A percentile compares a stretch with the other conserved stretches of the same genome.
These are phyloP conservation scores for Rhododendron griersonianum DNA, from an alignment of 148 eudicot genomes.

Conservation along the genomic window DNA sequence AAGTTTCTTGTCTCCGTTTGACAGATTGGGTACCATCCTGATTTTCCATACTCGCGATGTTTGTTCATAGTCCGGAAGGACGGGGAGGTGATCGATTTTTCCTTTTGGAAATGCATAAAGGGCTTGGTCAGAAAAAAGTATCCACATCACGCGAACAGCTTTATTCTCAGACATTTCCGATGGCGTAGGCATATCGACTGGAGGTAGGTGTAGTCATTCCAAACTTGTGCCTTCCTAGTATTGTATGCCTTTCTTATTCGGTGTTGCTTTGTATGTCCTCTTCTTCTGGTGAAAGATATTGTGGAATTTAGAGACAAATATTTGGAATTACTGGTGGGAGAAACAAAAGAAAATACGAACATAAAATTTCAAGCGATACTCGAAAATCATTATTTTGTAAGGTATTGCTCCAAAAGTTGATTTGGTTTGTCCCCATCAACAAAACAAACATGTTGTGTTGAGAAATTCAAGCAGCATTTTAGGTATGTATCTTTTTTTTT, in stretches of 20 bases:
- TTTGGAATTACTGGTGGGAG: slow-evolving; percentile 9
- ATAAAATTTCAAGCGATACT: not conserved
- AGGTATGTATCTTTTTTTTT: not conserved
- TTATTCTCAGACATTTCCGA: slow-evolving; percentile 78
- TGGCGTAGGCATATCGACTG: slow-evolving; percentile 47
- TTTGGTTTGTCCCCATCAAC: too few relatives aligned
- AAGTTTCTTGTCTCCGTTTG: slow-evolving; percentile 14
- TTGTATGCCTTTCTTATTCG: slow-evolving; percentile 2
- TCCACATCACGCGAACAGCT: slow-evolving; percentile 80
- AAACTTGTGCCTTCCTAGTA: slow-evolving; percentile 8
- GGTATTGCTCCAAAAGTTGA: not conserved
- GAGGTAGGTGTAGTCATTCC: slow-evolving; percentile 23
- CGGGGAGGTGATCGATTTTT: slow-evolving; percentile 72
- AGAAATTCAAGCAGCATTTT: not conserved
- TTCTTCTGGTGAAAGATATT: slow-evolving; percentile 12
- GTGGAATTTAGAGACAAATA: slow-evolving; percentile 6
- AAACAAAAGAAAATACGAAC: not conserved
- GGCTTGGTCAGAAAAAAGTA: slow-evolving; percentile 67
- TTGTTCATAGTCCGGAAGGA: slow-evolving; percentile 85
- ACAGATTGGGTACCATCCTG: slow-evolving; percentile 82
- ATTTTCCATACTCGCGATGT: slow-evolving; percentile 75
- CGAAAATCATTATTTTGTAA: not conserved
- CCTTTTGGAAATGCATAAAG: slow-evolving; percentile 94
- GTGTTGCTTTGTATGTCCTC: not conserved
- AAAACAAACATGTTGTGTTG: not conserved